Percentiles rank a stretch among this genome's conserved stretches.
phyloP scores from a whole-genome alignment of 306 rosid genomes.

The Vachellia collinsii region DNA sequence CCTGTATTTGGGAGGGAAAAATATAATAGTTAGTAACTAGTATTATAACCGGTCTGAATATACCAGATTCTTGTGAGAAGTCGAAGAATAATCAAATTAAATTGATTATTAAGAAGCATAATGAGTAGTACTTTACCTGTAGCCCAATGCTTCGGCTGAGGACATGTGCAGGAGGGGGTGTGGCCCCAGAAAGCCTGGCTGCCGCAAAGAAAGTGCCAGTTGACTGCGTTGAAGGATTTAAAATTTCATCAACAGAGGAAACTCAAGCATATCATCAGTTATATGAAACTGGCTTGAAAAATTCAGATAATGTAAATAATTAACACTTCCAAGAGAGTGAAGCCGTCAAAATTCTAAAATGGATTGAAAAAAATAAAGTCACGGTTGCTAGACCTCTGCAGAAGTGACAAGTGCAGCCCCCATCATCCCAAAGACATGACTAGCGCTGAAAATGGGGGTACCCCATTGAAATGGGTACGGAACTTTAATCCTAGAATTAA shows the following conservation, averaged over 20 bases:
- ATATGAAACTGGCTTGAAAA: slow-evolving; percentile 22
- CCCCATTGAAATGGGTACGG: slow-evolving; percentile 99
- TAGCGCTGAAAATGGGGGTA: slow-evolving; percentile 88
- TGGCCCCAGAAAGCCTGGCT: slow-evolving; percentile 95
- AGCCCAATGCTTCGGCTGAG: slow-evolving; percentile 85
- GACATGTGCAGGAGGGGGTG: slow-evolving; percentile 87
- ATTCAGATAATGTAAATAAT: not conserved
- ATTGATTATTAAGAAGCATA: slow-evolving; percentile 8
- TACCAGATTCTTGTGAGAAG: slow-evolving; percentile 23
- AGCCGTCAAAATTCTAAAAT: not conserved
- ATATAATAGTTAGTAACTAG: slow-evolving; percentile 29
- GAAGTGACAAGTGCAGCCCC: slow-evolving; percentile 93
- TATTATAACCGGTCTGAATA: slow-evolving; percentile 22
- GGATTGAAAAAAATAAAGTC: slow-evolving; percentile 19
- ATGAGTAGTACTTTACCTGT: slow-evolving; percentile 58
- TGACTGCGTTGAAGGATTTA: slow-evolving; percentile 58
- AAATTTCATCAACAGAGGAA: slow-evolving; percentile 31
- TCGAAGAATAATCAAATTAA: slow-evolving; percentile 14
- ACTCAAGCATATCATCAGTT: slow-evolving; percentile 20
- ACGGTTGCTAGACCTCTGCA: slow-evolving; percentile 69
- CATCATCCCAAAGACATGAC: slow-evolving; percentile 96
- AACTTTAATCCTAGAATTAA: slow-evolving; percentile 67
- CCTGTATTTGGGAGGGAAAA: slow-evolving; percentile 56
- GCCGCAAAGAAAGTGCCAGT: slow-evolving; percentile 90
- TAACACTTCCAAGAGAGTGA: slow-evolving; percentile 2